Conservation (phyloP, 2,329 filamentous ascomycete species). For the Alternaria tenuissima region DNA sequence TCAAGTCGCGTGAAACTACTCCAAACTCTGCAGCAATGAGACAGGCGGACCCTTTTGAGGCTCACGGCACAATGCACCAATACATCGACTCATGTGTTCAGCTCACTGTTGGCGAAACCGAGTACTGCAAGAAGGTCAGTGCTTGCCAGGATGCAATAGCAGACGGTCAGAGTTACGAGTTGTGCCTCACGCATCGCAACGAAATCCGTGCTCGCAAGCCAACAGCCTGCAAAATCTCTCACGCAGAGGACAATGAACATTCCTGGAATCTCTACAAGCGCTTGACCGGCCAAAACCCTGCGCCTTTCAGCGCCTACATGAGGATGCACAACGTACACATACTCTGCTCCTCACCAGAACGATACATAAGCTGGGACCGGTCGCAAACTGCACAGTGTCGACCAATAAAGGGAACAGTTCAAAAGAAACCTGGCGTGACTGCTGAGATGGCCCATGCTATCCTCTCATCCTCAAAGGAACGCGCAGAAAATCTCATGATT, state of each 20-base stretch:
- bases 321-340: slow-evolving; percentile 71
- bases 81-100: slow-evolving; percentile 38
- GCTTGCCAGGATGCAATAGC: slow-evolving; percentile 75
- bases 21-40: slow-evolving; percentile 37
- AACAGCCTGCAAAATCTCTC: slow-evolving; percentile 33
- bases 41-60: slow-evolving; percentile 43
- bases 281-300: slow-evolving; percentile 76
- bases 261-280: slow-evolving; percentile 76
- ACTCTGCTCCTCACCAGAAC: slow-evolving; percentile 85
- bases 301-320: slow-evolving; percentile 85
- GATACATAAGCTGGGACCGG: slow-evolving; percentile 77
- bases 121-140: slow-evolving; percentile 72
- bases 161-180: slow-evolving; percentile 83
- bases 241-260: slow-evolving; percentile 44
- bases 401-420: slow-evolving; percentile 97
- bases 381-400: slow-evolving; percentile 76
- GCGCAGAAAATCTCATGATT: slow-evolving; percentile 97
- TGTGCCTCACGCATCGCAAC: slow-evolving; percentile 82
- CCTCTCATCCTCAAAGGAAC: slow-evolving; percentile 84
- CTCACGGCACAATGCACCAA: slow-evolving; percentile 33
- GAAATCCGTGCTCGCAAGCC: slow-evolving; percentile 58
- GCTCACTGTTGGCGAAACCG: slow-evolving; percentile 20
- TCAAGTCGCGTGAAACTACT: slow-evolving; percentile 41
- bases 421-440: slow-evolving; percentile 73
- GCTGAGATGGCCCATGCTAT: slow-evolving; percentile 75